These are phyloP conservation scores for Aspergillus caelatus DNA, from an alignment of 2,329 filamentous ascomycete species.

Conservation along the genomic window DNA sequence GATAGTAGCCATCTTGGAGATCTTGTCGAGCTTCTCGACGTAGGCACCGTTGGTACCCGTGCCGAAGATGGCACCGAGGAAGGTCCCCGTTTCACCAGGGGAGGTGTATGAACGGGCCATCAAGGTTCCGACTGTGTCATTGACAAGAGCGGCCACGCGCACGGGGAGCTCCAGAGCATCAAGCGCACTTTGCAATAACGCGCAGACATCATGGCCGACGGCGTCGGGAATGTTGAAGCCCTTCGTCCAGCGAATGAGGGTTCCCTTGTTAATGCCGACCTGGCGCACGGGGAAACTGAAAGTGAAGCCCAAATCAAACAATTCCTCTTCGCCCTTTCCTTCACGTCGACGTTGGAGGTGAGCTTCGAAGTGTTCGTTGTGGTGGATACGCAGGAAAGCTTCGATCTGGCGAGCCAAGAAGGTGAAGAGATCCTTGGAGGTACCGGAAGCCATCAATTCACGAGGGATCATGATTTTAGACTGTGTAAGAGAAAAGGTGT, in stretches of 20 bases:
- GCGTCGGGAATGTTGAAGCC: conserved; percentile 97
- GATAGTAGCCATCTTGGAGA: conserved; percentile 71
- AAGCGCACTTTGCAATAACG: conserved; percentile 84
- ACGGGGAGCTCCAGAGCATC: conserved; percentile 85
- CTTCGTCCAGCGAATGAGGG: conserved; percentile 96
- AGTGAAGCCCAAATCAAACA: conserved; percentile 96
- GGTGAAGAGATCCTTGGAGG: conserved; percentile 81
- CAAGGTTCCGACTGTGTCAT: conserved; percentile 95
- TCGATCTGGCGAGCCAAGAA: conserved; percentile 95
- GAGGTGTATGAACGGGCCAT: conserved; percentile 98
- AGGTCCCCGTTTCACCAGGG: conserved; percentile 79
- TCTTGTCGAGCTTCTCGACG: conserved; percentile 83
- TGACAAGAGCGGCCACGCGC: conserved; percentile 92
- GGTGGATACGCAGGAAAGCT: conserved; percentile 81
- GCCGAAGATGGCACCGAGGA: conserved; percentile 96
- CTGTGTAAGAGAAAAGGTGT: conserved; percentile 90
- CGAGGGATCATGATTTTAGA: conserved; percentile 89
- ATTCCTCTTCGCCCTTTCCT: conserved; percentile 69
- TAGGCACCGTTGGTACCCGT: conserved; percentile 98
- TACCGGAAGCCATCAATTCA: conserved; percentile 86
- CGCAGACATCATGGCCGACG: conserved; percentile 91
- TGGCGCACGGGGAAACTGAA: conserved; percentile 98
- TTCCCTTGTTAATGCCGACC: conserved; percentile 91
- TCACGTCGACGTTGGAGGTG: conserved; percentile 66
- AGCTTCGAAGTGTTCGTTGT: conserved; percentile 80